phyloP scores from a whole-genome alignment of 495 filamentous ascomycete genomes.

The Sporormia fimetaria region DNA sequence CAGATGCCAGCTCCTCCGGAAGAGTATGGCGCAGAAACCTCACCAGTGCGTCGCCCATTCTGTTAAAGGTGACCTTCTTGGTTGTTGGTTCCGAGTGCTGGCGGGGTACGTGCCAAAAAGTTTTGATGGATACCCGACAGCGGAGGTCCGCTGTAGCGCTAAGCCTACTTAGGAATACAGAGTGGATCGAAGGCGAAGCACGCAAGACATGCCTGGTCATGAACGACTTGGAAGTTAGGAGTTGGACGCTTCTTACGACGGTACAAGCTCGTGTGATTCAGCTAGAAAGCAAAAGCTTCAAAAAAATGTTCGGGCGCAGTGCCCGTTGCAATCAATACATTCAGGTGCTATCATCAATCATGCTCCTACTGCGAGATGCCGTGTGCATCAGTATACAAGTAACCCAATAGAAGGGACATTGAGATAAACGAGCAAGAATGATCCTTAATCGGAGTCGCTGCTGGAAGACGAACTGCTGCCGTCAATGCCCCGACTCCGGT shows the following conservation, averaged over 20 bases:
- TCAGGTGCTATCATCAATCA: too few species aligned
- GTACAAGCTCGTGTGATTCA: too few species aligned
- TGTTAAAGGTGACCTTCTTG: slow-evolving; percentile 1
- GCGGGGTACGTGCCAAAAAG: background rate
- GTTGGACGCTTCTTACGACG: too few species aligned
- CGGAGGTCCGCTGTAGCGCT: slow-evolving; percentile 5
- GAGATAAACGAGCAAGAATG: background rate
- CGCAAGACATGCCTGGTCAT: too few species aligned
- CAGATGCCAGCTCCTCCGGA: slow-evolving; percentile 26
- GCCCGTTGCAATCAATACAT: too few species aligned
- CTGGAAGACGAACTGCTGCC: slow-evolving; percentile 19
- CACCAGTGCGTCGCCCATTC: slow-evolving; percentile 29
- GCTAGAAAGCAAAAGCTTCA: too few species aligned
- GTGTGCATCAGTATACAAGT: too few species aligned
- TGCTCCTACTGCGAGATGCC: too few species aligned
- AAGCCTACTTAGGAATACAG: slow-evolving; percentile 1
- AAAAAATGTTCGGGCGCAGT: too few species aligned
- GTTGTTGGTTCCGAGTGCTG: background rate
- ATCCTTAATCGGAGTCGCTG: slow-evolving; percentile 24
- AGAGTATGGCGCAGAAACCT: slow-evolving; percentile 26
- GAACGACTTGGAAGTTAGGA: too few species aligned
- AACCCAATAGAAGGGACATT: too few species aligned
- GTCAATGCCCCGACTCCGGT: slow-evolving; percentile 17
- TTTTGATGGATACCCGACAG: slow-evolving; percentile 4
- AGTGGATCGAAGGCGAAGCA: too few species aligned